phyloP scores from a whole-genome alignment of 495 filamentous ascomycete species.

The Beverwykella pulmonaria region DNA sequence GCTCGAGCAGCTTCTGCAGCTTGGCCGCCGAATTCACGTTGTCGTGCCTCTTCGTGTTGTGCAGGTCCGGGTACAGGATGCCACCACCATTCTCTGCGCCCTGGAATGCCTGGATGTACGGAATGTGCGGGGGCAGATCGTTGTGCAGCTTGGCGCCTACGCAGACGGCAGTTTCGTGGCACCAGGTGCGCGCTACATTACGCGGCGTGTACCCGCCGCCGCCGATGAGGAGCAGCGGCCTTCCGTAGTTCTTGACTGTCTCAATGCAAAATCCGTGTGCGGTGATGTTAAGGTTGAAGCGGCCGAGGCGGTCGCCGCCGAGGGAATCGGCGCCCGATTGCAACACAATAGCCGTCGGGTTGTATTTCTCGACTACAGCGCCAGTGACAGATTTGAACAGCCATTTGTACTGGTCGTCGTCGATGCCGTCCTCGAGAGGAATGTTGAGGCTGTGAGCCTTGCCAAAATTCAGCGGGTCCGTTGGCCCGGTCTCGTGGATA shows the following conservation, averaged over 20 bases:
- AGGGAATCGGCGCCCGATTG: slow-evolving; percentile 97
- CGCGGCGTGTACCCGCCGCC: slow-evolving; percentile 97
- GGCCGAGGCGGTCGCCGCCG: slow-evolving; percentile 87
- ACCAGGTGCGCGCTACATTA: slow-evolving; percentile 95
- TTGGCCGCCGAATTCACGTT: slow-evolving; percentile 81
- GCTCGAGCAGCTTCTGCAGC: slow-evolving; percentile 69
- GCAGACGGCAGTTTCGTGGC: slow-evolving; percentile 90
- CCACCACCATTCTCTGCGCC: slow-evolving; percentile 55
- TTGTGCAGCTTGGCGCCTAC: slow-evolving; percentile 59
- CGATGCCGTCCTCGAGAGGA: slow-evolving; percentile 76
- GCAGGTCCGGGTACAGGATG: slow-evolving; percentile 71
- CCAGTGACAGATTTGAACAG: slow-evolving; percentile 83
- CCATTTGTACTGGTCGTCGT: slow-evolving; percentile 83
- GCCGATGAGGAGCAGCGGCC: slow-evolving; percentile 86
- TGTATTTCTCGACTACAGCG: slow-evolving; percentile 72
- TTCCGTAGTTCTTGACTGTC: slow-evolving; percentile 73
- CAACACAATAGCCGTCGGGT: slow-evolving; percentile 84
- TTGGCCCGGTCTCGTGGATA: slow-evolving; percentile 61
- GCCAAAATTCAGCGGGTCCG: slow-evolving; percentile 62
- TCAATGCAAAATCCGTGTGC: slow-evolving; percentile 91
- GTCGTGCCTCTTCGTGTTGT: slow-evolving; percentile 58
- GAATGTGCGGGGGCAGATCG: slow-evolving; percentile 44
- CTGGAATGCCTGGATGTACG: slow-evolving; percentile 46
- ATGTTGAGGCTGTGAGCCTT: slow-evolving; percentile 69
- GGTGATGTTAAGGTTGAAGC: slow-evolving; percentile 94